Percentiles rank a stretch among this genome's conserved stretches.
phyloP scores from a whole-genome alignment of 306 rosid genomes.

The Trifolium pratense region DNA sequence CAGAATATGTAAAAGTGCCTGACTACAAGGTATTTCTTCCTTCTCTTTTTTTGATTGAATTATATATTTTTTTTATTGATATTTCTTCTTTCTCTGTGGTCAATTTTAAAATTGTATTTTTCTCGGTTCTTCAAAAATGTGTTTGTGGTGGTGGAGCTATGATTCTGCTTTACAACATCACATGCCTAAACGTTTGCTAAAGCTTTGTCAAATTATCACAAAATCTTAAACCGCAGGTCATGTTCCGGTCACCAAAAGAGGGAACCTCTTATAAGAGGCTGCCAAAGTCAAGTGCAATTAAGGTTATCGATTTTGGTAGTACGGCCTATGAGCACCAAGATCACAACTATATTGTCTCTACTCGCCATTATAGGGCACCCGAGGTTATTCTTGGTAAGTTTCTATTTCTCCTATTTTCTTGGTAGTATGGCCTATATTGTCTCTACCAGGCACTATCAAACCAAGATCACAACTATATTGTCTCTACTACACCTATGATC shows the following conservation, averaged over 20 bases:
- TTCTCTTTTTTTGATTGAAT: too few relatives aligned
- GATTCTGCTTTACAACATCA: neutral
- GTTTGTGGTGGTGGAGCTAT: neutral
- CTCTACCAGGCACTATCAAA: neutral
- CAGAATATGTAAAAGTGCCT: constrained; percentile 27
- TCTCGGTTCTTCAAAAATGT: neutral
- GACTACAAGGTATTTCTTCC: constrained; percentile 30
- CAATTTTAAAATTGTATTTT: neutral
- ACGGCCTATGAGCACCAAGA: constrained; percentile 78
- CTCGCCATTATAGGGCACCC: constrained; percentile 86
- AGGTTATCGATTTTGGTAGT: constrained; percentile 93
- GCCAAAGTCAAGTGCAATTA: constrained; percentile 78
- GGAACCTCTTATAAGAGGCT: constrained; percentile 38
- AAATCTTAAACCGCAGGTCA: constrained; percentile 16
- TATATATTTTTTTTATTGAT: too few relatives aligned
- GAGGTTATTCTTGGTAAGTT: constrained; percentile 81
- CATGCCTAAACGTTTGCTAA: neutral
- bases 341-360: constrained; percentile 84
- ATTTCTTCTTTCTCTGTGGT: neutral
- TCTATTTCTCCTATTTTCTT: constrained; percentile 16
- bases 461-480: constrained; percentile 1
- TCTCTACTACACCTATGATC: constrained; percentile 10
- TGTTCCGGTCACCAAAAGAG: constrained; percentile 21
- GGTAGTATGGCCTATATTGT: neutral
- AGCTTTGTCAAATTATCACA: neutral